These are phyloP conservation scores for Phytopythium helicoides DNA, from an alignment of 352 stramenopile species.

Conservation along the genomic window DNA sequence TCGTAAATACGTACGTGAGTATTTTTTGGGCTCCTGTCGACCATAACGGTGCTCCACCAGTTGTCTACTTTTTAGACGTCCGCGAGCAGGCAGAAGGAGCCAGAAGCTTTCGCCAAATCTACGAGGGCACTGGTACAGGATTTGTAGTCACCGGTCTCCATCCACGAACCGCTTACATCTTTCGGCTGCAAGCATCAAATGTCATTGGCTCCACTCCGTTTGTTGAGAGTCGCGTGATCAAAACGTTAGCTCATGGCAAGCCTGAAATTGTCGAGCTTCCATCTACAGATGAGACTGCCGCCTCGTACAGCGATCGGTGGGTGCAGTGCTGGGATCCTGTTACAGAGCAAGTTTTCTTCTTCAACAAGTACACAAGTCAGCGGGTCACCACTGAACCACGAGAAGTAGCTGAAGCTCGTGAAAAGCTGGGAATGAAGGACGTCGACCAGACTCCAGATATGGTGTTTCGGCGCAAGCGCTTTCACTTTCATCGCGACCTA, in stretches of 20 bases:
- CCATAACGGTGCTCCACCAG: slow-evolving; percentile 53
- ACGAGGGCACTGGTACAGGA: slow-evolving; percentile 61
- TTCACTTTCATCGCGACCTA: slow-evolving; percentile 80
- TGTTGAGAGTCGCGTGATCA: slow-evolving; percentile 60
- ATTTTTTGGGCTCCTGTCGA: slow-evolving; percentile 67
- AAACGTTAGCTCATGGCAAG: slow-evolving; percentile 50
- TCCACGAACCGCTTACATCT: slow-evolving; percentile 52
- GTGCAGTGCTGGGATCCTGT: slow-evolving; percentile 88
- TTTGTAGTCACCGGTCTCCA: slow-evolving; percentile 50
- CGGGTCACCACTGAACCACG: slow-evolving; percentile 55
- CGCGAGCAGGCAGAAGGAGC: slow-evolving; percentile 20
- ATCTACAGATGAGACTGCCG: slow-evolving; percentile 26
- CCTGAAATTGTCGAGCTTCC: slow-evolving; percentile 72
- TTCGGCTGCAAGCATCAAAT: slow-evolving; percentile 73
- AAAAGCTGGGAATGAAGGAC: slow-evolving; percentile 34
- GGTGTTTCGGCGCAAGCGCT: slow-evolving; percentile 83
- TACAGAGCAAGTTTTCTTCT: slow-evolving; percentile 86
- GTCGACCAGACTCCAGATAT: slow-evolving; percentile 74
- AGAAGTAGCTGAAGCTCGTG: slow-evolving; percentile 39
- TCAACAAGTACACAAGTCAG: slow-evolving; percentile 84
- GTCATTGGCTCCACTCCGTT: slow-evolving; percentile 53
- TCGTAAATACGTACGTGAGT: slow-evolving; percentile 70
- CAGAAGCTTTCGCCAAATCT: slow-evolving; percentile 37
- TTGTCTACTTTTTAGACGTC: slow-evolving; percentile 63
- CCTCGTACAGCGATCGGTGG: slow-evolving; percentile 51